Base-by-base conservation (phyloP, 2,329 filamentous ascomycete species). In the Cladosporium oxysporum region DNA sequence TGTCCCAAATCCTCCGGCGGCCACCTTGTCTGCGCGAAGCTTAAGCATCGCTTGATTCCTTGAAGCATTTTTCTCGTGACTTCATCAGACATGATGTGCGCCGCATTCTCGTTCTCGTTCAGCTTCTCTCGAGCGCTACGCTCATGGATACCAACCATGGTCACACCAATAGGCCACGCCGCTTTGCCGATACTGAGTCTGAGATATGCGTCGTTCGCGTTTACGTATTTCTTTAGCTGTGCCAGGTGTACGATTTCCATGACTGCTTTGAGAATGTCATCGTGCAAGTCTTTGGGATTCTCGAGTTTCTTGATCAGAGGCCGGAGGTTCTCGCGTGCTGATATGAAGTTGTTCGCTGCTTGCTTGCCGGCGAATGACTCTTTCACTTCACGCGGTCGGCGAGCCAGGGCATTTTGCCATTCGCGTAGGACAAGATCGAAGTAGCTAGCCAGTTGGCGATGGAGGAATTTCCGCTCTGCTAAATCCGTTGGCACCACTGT, bases 101-200 rank as follows among this genome's bases (percentile, higher is more conserved):
- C 95, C 74, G 67, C 69, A 70, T 87, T 85, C 69, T 87, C 86
- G 67, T 83, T 85, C 77, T 95, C 88, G 76, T 98, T 93, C 67
- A 99, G 82, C 81, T 99, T 99, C 81, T 99, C 95, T 69, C 95
- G 87, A 23, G 95, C 94, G 71, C 91, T 95, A 75, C 95, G 88
- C 83, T 98, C 95, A 86, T 99, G 95, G 73, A 99, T 99, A 83
- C 95, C 95, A 75, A 99, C 95, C 95, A 98, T 99, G 78, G 95
- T 99, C 47, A 99, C 95, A 80, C 95, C 95, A 75, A 99, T 99
- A 28, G 95, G 95, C 95, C 95, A 99, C 18, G 95, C 95, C 29
- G 77, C 76, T 66, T 79, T 79, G 21, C 77, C 77, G 75, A 99
- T 99, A 77, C 92, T 96, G 64, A 99, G 83, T 62, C 92, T 86